These are phyloP conservation scores for Colletotrichum cuscutae DNA, from an alignment of 2,329 filamentous ascomycete genomes.

Conservation along the genomic window DNA sequence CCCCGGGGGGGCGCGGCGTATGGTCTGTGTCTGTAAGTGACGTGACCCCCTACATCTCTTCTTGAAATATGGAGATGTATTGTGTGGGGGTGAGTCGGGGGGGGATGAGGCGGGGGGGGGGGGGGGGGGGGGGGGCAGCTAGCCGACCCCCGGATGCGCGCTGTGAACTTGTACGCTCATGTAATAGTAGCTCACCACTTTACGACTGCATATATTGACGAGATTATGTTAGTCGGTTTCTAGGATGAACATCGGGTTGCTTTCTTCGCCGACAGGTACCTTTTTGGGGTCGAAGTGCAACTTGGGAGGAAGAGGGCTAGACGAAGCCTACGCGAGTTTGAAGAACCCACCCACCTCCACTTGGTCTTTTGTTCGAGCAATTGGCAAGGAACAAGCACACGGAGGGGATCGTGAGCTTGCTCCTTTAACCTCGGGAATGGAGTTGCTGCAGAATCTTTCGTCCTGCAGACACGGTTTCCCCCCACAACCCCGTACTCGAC, in stretches of 20 bases:
- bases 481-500: constrained; percentile 31
- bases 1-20: too few species aligned
- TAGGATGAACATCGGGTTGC: neutral
- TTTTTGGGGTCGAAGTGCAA: neutral
- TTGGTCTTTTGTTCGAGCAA: constrained; percentile 16
- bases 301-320: neutral
- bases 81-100: too few species aligned
- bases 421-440: constrained; percentile 28
- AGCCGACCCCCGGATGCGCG: too few species aligned
- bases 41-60: too few species aligned
- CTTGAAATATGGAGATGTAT: too few species aligned
- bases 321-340: neutral
- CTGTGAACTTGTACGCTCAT: neutral
- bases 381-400: constrained; percentile 25
- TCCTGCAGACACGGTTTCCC: constrained; percentile 27
- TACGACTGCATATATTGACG: neutral
- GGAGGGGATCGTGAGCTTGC: constrained; percentile 19
- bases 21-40: too few species aligned
- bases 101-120: too few species aligned
- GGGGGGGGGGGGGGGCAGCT: neutral
- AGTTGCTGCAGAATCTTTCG: constrained; percentile 33
- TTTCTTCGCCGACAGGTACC: neutral
- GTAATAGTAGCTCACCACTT: neutral
- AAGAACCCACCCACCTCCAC: constrained; percentile 27
- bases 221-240: neutral